Base-by-base conservation (phyloP, 148 eudicot genomes). In the Vaccinium vitisidaea region DNA sequence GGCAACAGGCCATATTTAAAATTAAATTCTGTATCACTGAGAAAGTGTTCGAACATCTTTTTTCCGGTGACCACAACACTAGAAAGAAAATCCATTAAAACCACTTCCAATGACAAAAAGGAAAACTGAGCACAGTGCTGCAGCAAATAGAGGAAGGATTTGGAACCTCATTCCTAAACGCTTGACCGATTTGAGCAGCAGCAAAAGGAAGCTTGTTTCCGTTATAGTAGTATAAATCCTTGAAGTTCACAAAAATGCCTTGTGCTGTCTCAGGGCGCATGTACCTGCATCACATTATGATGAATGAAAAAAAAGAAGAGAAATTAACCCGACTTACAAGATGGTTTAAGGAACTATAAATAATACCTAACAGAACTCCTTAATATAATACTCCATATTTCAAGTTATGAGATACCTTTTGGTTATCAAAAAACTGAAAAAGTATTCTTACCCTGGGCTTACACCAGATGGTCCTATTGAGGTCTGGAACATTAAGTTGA, bases 241-340 rank as follows among this genome's bases (percentile, higher is more conserved):
- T 96, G 88, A 96, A 96, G 87, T 96, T 96, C 55, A 96, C 99
- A 83, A 96, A 96, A 86, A 96, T 96, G 30, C 98, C 99, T 84
- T 96, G 98, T 39, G 98, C 98, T 71, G 99, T 95, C 91, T 96
- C 99, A 49, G 99, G 99, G 10, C 98, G 93, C 99, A 96, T 94
- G 78, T 89, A 96, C 84, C 99, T 96, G 88, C 82, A 88, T 12
- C 14, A 83, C 74, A 70, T 82, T 16, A 63, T 36, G 48, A 21
- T 48, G 30, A 36, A 49, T 46, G 43, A 65, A 65, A 79, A 18
- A 78, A 36, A 36, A 3, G 2, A 78, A 52, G 13, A 27, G 14
- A 25, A 27, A 78, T n/a, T 11, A 27, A 49, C 5, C 11, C 6
- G n/a, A 78, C 80, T 32, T 15, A 25, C 21, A 16, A 53, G 54